phyloP scores from a whole-genome alignment of 352 stramenopile species.

The Peronosclerospora sorghi region DNA sequence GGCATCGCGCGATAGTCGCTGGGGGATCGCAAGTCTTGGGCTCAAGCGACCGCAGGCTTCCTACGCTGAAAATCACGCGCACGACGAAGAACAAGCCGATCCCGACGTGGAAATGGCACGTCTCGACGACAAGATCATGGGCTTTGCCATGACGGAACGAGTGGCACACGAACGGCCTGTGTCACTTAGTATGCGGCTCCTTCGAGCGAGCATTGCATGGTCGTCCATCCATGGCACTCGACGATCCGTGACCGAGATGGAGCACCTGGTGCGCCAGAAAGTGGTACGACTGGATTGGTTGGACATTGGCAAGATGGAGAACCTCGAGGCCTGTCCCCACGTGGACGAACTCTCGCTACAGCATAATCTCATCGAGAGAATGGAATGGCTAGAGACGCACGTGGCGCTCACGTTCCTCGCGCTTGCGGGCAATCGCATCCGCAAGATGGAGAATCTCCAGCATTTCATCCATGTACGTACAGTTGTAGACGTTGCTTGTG shows the following conservation, averaged over 20 bases:
- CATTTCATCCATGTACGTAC: slow-evolving; percentile 41
- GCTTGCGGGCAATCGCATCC: slow-evolving; percentile 53
- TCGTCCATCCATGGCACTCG: slow-evolving; percentile 1
- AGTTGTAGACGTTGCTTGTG: too few relatives aligned
- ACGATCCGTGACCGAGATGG: slow-evolving; percentile 20
- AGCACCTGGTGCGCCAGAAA: slow-evolving; percentile 39
- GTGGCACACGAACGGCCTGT: slow-evolving; percentile 25
- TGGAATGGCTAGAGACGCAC: slow-evolving; percentile 58
- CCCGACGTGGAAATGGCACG: slow-evolving; percentile 47
- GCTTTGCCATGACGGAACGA: slow-evolving; percentile 20
- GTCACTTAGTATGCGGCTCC: slow-evolving; percentile 55
- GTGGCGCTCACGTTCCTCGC: slow-evolving; percentile 45
- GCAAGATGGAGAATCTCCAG: slow-evolving; percentile 42
- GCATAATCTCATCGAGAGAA: slow-evolving; percentile 52
- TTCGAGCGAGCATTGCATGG: slow-evolving; percentile 31
- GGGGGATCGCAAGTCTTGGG: slow-evolving; percentile 21
- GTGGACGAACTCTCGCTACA: slow-evolving; percentile 69
- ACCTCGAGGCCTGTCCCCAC: slow-evolving; percentile 64
- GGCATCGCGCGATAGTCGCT: slow-evolving; percentile 20
- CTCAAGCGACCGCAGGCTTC: slow-evolving; percentile 6
- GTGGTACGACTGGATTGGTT: slow-evolving; percentile 62
- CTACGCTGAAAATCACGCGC: not conserved
- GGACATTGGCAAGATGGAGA: slow-evolving; percentile 58
- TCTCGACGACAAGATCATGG: slow-evolving; percentile 37
- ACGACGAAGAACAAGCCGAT: slow-evolving; percentile 21